Evolutionary conservation across 768 basidiomycete species (phyloP), one percentile per base, ranked within the genome.

Genomic region (Amanita subjunquillea): DNA sequence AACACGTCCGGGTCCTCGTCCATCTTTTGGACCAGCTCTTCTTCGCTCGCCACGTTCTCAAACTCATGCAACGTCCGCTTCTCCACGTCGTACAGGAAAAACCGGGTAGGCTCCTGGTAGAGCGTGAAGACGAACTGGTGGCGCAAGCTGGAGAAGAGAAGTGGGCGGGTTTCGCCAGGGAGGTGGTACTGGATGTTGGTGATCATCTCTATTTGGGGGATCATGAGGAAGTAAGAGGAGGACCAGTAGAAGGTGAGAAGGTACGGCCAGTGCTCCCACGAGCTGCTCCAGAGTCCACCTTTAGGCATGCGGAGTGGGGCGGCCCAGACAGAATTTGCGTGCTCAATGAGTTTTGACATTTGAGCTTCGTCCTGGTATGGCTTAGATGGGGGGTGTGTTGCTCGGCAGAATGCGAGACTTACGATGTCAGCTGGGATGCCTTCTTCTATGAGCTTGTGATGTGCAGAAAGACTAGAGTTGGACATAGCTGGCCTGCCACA

Each of bases 171-270:
- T 46, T 67, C 64, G 15, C 69, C 69, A 0, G 58, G 63, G 25
- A 69, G 58, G 2, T 54, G 60, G 55, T 66, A 60, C 15, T 57
- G 56, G 20, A 71, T 59, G 53, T 67, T 70, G 17, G 67, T 58
- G n/a, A 65, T 53, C 63, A 67, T 64, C 48, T 69, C 64, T 45
- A 70, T 66, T 56, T 67, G 66, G 3, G 68, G 68, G 40, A 70
- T 59, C 59, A 59, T 65, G 40, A 71, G 65, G 51, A 65, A 70
- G 58, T 69, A 65, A 3, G 68, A 64, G 2, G 62, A 65, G 48
- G 58, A 57, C 56, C 66, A 68, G 59, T 64, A 71, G 53, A 66
- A 57, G 6, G 66, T 64, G 27, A 66, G 51, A 22, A 71, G 61
- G 55, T 60, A 59, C 3, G 59, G 45, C 65, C 65, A 69, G 10